Conservation (phyloP, 2,329 filamentous ascomycete genomes). For the Aspergillus felis region DNA sequence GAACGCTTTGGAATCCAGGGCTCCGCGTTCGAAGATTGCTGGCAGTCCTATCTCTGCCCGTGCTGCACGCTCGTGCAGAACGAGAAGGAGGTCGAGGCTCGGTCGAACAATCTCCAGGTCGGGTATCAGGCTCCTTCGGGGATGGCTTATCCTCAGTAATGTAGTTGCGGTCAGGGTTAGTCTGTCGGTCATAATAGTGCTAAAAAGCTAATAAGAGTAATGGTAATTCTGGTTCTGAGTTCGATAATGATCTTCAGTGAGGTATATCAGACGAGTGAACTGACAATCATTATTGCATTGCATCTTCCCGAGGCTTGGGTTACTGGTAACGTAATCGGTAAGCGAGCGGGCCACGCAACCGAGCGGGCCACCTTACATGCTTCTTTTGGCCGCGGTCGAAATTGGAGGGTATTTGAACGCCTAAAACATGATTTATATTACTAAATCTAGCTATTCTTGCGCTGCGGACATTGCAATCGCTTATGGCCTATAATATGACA, state of each 20-base stretch:
- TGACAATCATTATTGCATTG: neutral
- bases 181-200: neutral
- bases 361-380: too few relatives aligned
- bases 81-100: conserved; percentile 48
- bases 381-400: too few relatives aligned
- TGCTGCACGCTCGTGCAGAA: conserved; percentile 58
- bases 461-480: too few relatives aligned
- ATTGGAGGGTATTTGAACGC: too few relatives aligned
- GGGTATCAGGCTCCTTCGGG: conserved; percentile 24
- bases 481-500: too few relatives aligned
- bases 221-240: neutral
- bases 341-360: too few relatives aligned
- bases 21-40: conserved; percentile 48
- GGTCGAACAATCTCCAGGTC: conserved; percentile 10
- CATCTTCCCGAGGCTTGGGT: neutral
- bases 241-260: neutral
- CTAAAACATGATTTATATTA: too few relatives aligned
- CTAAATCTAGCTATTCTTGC: too few relatives aligned
- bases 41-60: conserved; percentile 51
- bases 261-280: too few relatives aligned
- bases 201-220: neutral
- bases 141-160: conserved; percentile 17
- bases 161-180: neutral
- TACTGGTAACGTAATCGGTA: too few relatives aligned
- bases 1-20: conserved; percentile 53